phyloP scores from a whole-genome alignment of 768 basidiomycete genomes.

The Austroboletus eburneus region DNA sequence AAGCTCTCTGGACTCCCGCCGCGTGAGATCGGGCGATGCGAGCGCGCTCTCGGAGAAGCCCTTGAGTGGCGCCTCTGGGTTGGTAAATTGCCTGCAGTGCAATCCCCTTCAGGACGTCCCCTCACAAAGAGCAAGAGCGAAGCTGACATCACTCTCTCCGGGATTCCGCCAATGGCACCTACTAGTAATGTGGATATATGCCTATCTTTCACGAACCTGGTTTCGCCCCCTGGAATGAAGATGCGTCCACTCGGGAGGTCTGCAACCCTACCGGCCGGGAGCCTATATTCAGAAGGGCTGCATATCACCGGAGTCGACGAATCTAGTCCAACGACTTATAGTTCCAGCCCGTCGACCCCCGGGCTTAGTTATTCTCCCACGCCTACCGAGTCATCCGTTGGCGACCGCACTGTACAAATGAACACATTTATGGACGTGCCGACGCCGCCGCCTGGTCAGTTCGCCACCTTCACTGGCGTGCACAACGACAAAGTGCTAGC shows the following conservation, averaged over 20 bases:
- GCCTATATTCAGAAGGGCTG: conserved; percentile 21
- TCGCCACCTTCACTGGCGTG: conserved; percentile 32
- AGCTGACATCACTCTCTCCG: conserved; percentile 25
- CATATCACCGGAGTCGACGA: background rate
- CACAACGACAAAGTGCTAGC: conserved; percentile 34
- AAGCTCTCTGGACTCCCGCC: conserved; percentile 87
- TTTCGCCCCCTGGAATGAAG: conserved; percentile 15
- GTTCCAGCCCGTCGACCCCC: conserved; percentile 58
- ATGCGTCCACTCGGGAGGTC: conserved; percentile 35
- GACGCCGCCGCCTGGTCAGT: conserved; percentile 34
- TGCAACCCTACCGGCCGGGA: conserved; percentile 40
- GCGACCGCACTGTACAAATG: conserved; percentile 57
- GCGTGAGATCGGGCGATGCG: conserved; percentile 83
- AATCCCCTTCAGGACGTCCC: conserved; percentile 34
- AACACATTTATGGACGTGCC: conserved; percentile 45
- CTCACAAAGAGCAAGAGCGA: conserved; percentile 54
- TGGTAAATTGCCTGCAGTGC: conserved; percentile 53
- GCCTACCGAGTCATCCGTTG: conserved; percentile 53
- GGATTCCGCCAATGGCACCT: background rate
- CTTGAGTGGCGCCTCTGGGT: conserved; percentile 94
- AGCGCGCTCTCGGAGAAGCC: conserved; percentile 81
- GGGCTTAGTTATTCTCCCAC: conserved; percentile 57
- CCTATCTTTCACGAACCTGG: background rate
- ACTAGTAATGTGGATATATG: conserved; percentile 3
- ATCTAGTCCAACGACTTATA: conserved; percentile 28